Base-by-base conservation (phyloP, 805 yeast species). In the Monosporozyma aerobia region DNA sequence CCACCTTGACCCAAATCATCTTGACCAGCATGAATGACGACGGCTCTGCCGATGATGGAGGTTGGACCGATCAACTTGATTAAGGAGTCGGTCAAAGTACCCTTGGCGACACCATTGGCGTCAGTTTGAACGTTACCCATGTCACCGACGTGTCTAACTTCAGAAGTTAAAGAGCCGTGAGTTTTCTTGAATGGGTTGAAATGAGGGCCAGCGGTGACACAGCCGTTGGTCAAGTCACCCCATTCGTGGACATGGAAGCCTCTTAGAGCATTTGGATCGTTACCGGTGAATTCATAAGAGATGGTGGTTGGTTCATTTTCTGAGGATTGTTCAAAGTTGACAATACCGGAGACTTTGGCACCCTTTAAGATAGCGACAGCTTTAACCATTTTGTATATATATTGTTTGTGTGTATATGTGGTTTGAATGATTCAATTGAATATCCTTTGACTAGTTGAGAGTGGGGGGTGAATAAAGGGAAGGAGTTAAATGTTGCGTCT, bases 181-280 rank as follows among this genome's bases (percentile, higher is more conserved):
- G 80, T 80, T 78, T 86, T 85, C 57, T 80, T 78, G 70, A 85
- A 85, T 61, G 97, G 97, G 80, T 90, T 85, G 81, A 89, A 90
- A 77, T 90, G 97, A 55, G 97, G 96, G 68, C 97, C 97, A 52
- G 97, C 97, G 60, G 96, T 87, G 56, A 96, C 92, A 77, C 99
- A 94, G 61, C 99, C 99, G 72, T 94, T 94, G 75, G 99, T 63
- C 56, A 67, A 89, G 78, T 94, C 99, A 77, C 99, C 99, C 67
- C 94, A 94, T 69, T 88, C 85, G 75, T 94, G 99, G 69, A 94
- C 77, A 80, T 94, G 99, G 96, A 94, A 92, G 51, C 99, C 99
- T 74, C 96, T 84, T 69, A 79, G 75, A 50, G 96, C 92, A 66
- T 87, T 85, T 56, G 97, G 77, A 60, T 81, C 83, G 74, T 90